Evolutionary conservation across 164 flowering plant genomes (phyloP).

Genomic region (Akebia trifoliata): DNA sequence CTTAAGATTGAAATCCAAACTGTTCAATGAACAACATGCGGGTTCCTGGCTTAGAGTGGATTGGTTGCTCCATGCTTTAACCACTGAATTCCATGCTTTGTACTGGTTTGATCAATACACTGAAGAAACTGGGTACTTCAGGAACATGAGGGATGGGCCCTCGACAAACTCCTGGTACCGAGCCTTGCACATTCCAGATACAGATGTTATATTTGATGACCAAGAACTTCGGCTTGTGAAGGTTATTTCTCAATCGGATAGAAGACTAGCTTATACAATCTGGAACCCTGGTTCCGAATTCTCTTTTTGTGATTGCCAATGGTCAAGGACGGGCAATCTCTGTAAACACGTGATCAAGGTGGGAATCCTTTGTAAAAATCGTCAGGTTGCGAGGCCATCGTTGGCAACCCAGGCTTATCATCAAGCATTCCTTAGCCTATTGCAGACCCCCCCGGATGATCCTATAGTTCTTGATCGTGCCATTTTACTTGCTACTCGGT

Average conservation of each 20-base stretch:
- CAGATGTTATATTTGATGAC: slow-evolving; percentile 42
- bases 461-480: slow-evolving; percentile 50
- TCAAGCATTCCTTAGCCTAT: slow-evolving; percentile 39
- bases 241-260: slow-evolving; percentile 43
- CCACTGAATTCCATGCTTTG: slow-evolving; percentile 42
- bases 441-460: slow-evolving; percentile 47
- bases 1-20: slow-evolving; percentile 37
- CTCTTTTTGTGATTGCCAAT: slow-evolving; percentile 41
- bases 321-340: slow-evolving; percentile 48
- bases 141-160: slow-evolving; percentile 28
- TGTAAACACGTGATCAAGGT: slow-evolving; percentile 51
- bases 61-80: slow-evolving; percentile 41
- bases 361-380: slow-evolving; percentile 34
- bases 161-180: slow-evolving; percentile 38
- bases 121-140: slow-evolving; percentile 37
- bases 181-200: slow-evolving; percentile 40
- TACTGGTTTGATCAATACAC: slow-evolving; percentile 44
- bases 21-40: slow-evolving; percentile 22
- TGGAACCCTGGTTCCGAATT: slow-evolving; percentile 65
- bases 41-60: slow-evolving; percentile 36
- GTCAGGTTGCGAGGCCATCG: slow-evolving; percentile 41
- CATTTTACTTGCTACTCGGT: slow-evolving; percentile 29
- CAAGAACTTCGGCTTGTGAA: slow-evolving; percentile 39
- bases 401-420: slow-evolving; percentile 39
- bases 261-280: slow-evolving; percentile 34